A percentile compares a stretch with the other conserved stretches of the same genome.
Evolutionary conservation across 208 protist genomes (phyloP).

Genomic region (Leishmania aethiopica): DNA sequence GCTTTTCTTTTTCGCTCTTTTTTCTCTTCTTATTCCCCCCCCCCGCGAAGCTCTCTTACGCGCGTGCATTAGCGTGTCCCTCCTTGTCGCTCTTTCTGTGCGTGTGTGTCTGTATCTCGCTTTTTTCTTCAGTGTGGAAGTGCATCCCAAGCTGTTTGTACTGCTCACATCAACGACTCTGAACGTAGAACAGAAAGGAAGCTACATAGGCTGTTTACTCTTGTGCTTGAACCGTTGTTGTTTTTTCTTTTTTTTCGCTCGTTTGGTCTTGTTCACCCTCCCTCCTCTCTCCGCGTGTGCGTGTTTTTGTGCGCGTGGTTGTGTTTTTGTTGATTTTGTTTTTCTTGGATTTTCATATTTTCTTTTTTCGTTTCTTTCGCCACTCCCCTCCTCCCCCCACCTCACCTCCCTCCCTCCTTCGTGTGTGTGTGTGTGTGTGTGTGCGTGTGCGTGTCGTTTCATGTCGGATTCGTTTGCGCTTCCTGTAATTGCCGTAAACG

Average conservation of each 20-base stretch:
- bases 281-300: background rate
- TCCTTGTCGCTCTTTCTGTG: background rate
- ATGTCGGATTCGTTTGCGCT: background rate
- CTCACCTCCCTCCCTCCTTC: background rate
- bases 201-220: background rate
- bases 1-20: background rate
- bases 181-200: conserved; percentile 7
- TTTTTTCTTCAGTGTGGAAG: background rate
- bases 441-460: background rate
- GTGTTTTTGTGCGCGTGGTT: no score
- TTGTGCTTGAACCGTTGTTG: background rate
- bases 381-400: no score
- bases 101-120: background rate
- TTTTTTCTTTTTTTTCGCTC: background rate
- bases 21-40: conserved; percentile 1
- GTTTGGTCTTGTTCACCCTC: background rate
- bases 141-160: background rate
- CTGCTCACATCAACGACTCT: background rate
- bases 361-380: background rate
- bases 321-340: background rate
- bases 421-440: background rate
- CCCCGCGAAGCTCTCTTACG: background rate
- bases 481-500: conserved; percentile 5
- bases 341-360: background rate
- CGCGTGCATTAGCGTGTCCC: background rate